These are phyloP conservation scores for Boletus smithii DNA, from an alignment of 1,284 basidiomycete species.

Conservation along the genomic window DNA sequence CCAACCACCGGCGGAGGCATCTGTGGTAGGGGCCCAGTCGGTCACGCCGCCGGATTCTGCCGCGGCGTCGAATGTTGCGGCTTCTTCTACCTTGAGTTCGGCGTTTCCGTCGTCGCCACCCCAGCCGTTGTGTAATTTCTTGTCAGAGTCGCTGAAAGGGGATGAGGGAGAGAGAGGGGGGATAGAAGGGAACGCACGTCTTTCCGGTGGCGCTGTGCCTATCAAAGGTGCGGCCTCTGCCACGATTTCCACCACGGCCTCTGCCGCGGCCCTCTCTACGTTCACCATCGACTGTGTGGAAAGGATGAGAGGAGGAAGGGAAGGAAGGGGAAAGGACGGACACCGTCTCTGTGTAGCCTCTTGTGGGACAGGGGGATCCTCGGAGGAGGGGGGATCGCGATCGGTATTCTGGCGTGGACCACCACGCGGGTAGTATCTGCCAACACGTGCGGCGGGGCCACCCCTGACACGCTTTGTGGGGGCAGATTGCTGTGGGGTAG, in stretches of 20 bases:
- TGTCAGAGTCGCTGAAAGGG: slow-evolving; percentile 74
- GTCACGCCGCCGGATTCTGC: slow-evolving; percentile 40
- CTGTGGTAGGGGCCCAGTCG: slow-evolving; percentile 38
- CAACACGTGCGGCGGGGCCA: slow-evolving; percentile 68
- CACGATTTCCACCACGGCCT: slow-evolving; percentile 48
- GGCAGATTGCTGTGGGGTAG: slow-evolving; percentile 30
- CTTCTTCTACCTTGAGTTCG: slow-evolving; percentile 76
- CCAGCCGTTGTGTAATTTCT: slow-evolving; percentile 91
- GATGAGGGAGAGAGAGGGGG: neutral
- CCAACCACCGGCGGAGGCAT: slow-evolving; percentile 38
- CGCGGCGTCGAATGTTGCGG: slow-evolving; percentile 56
- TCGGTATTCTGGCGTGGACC: slow-evolving; percentile 46
- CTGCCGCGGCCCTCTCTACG: slow-evolving; percentile 42
- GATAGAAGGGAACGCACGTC: slow-evolving; percentile 52
- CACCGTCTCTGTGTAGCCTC: slow-evolving; percentile 51
- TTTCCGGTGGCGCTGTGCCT: slow-evolving; percentile 82
- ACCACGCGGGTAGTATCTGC: slow-evolving; percentile 71
- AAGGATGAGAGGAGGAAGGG: slow-evolving; percentile 7
- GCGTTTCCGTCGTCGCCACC: slow-evolving; percentile 81
- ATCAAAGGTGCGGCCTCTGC: slow-evolving; percentile 72
- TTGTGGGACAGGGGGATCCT: slow-evolving; percentile 27
- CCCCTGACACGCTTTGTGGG: slow-evolving; percentile 45
- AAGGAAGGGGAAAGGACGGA: slow-evolving; percentile 33
- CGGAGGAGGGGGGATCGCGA: slow-evolving; percentile 44
- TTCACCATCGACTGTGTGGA: slow-evolving; percentile 48